A percentile compares a stretch with the other conserved stretches of the same genome.
These are phyloP conservation scores for Colletotrichum sp. DNA, from an alignment of 2,329 filamentous ascomycete genomes.

Conservation along the genomic window DNA sequence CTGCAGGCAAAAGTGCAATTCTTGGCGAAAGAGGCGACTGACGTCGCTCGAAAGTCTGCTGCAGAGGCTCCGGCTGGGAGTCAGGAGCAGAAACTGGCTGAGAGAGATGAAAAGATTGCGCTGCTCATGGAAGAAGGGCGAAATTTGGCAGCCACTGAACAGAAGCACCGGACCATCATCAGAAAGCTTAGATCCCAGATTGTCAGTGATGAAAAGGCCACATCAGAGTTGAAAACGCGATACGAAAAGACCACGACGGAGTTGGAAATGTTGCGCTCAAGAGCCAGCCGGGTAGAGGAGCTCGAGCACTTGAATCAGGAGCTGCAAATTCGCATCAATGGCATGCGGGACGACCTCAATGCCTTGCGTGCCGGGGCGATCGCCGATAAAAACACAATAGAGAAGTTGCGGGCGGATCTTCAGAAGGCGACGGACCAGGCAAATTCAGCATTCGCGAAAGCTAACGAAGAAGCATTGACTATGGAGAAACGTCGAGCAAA, in stretches of 20 bases:
- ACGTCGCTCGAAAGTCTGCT: conserved; percentile 74
- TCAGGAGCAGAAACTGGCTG: conserved; percentile 78
- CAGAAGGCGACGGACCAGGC: conserved; percentile 70
- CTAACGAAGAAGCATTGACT: conserved; percentile 71
- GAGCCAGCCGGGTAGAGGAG: conserved; percentile 54
- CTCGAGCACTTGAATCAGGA: conserved; percentile 55
- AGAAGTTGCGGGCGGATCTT: conserved; percentile 73
- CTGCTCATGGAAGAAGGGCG: conserved; percentile 91
- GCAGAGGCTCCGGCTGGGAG: conserved; percentile 68
- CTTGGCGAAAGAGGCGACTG: conserved; percentile 78
- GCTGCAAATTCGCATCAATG: conserved; percentile 28
- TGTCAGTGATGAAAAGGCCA: conserved; percentile 68
- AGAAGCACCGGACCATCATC: conserved; percentile 82
- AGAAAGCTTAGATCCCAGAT: conserved; percentile 78
- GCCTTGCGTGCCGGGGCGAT: conserved; percentile 67
- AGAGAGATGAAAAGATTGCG: conserved; percentile 91
- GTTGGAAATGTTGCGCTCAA: conserved; percentile 48
- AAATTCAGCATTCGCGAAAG: conserved; percentile 69
- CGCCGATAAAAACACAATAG: conserved; percentile 68
- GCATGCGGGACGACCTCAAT: conserved; percentile 50
- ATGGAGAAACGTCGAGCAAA: conserved; percentile 60
- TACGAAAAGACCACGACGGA: conserved; percentile 65
- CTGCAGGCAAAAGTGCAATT: conserved; percentile 91
- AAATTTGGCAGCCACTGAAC: conserved; percentile 82
- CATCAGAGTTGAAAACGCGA: conserved; percentile 62